Conservation (phyloP, 192 early-diverging fungal genomes). For the Kappamyces sp. region DNA sequence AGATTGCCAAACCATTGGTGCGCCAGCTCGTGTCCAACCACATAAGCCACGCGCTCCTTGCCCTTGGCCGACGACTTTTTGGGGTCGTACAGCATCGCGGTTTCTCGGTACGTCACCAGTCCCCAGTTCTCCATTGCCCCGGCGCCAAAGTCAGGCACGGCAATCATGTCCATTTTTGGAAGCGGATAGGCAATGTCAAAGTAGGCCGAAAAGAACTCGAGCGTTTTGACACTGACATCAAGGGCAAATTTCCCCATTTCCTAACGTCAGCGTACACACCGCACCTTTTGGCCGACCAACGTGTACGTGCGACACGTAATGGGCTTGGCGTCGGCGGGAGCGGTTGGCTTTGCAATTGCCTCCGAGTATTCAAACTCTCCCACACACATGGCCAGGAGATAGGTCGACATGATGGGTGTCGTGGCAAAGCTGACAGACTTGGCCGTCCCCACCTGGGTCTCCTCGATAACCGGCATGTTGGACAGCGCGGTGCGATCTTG, state of each 20-base stretch:
- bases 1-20: slow-evolving; percentile 80
- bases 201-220: slow-evolving; percentile 71
- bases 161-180: slow-evolving; percentile 68
- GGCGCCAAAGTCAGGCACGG: slow-evolving; percentile 74
- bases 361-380: slow-evolving; percentile 84
- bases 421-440: slow-evolving; percentile 75
- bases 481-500: slow-evolving; percentile 69
- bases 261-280: slow-evolving; percentile 38
- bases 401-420: slow-evolving; percentile 83
- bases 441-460: slow-evolving; percentile 35
- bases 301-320: slow-evolving; percentile 74
- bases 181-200: slow-evolving; percentile 77
- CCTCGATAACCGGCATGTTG: slow-evolving; percentile 75
- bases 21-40: slow-evolving; percentile 68
- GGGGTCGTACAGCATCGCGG: slow-evolving; percentile 68
- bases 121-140: slow-evolving; percentile 51
- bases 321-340: slow-evolving; percentile 45
- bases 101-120: slow-evolving; percentile 67
- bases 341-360: slow-evolving; percentile 46
- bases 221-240: slow-evolving; percentile 57
- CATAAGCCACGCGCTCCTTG: slow-evolving; percentile 72
- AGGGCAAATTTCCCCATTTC: slow-evolving; percentile 65
- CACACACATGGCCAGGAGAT: slow-evolving; percentile 76
- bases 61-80: slow-evolving; percentile 55
- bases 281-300: slow-evolving; percentile 54